phyloP scores from a whole-genome alignment of 306 rosid genomes.

The Hylodesmum podocarpum region DNA sequence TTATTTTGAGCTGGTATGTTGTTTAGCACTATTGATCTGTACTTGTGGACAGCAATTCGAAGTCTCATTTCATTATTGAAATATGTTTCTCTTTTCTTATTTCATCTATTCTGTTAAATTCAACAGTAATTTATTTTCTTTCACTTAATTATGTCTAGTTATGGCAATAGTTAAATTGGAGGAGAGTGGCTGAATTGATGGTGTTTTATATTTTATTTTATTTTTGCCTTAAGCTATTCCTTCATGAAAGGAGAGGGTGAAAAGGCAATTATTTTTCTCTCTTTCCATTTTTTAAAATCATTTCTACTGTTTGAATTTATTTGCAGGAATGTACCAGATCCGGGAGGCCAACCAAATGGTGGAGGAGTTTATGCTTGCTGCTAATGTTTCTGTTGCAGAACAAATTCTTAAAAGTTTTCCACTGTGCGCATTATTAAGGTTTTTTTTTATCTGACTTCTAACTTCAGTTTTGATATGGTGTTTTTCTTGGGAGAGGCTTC shows the following conservation, averaged over 20 bases:
- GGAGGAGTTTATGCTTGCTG: slow-evolving; percentile 99
- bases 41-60: background rate
- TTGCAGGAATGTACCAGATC: slow-evolving; percentile 94
- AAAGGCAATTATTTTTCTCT: background rate
- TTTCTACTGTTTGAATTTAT: slow-evolving; percentile 23
- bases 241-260: background rate
- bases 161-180: background rate
- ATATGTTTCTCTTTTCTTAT: background rate
- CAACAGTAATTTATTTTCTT: slow-evolving; percentile 2
- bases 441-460: slow-evolving; percentile 21
- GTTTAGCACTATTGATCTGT: background rate
- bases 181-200: background rate
- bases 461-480: background rate
- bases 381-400: slow-evolving; percentile 90
- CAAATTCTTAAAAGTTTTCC: slow-evolving; percentile 82
- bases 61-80: slow-evolving; percentile 14
- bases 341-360: slow-evolving; percentile 99
- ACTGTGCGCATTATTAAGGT: slow-evolving; percentile 80
- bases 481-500: background rate
- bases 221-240: background rate
- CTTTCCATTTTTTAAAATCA: background rate
- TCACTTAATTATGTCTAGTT: background rate
- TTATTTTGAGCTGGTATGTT: background rate
- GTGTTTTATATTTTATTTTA: background rate
- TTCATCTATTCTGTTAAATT: background rate